phyloP scores from a whole-genome alignment of 2,329 filamentous ascomycete genomes.

The Ophiostoma montium region DNA sequence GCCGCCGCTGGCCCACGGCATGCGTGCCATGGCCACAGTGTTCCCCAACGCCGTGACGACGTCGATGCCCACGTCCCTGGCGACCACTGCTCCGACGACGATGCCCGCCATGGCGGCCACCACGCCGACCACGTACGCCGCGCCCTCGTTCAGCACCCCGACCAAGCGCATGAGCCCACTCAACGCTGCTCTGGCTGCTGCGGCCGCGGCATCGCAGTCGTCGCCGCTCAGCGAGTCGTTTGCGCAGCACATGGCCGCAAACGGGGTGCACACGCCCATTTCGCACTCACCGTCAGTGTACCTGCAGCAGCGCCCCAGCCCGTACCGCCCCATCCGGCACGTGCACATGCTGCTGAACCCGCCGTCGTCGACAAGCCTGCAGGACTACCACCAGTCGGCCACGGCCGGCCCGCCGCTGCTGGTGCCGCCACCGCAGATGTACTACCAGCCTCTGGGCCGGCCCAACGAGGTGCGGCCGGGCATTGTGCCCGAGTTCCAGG shows the following conservation, averaged over 20 bases:
- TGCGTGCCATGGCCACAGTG: slow-evolving; percentile 63
- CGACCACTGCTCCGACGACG: neutral
- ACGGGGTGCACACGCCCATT: slow-evolving; percentile 42
- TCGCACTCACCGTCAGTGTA: slow-evolving; percentile 80
- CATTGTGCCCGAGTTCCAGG: slow-evolving; percentile 49
- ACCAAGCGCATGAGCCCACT: slow-evolving; percentile 40
- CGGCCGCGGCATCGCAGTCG: slow-evolving; percentile 27
- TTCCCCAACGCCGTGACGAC: slow-evolving; percentile 26
- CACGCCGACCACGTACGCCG: slow-evolving; percentile 12
- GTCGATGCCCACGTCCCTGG: neutral
- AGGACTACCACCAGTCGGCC: slow-evolving; percentile 50
- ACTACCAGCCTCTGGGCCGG: slow-evolving; percentile 66
- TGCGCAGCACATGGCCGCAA: slow-evolving; percentile 19
- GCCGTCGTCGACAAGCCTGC: slow-evolving; percentile 64
- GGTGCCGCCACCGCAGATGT: slow-evolving; percentile 57
- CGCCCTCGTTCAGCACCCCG: slow-evolving; percentile 31
- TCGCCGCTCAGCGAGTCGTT: slow-evolving; percentile 25
- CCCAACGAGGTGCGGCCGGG: slow-evolving; percentile 54
- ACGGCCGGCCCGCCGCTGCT: slow-evolving; percentile 14
- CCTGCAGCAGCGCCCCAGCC: slow-evolving; percentile 75
- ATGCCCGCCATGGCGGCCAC: neutral
- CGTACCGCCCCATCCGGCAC: slow-evolving; percentile 79
- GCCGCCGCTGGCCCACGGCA: slow-evolving; percentile 43
- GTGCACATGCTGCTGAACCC: slow-evolving; percentile 87
- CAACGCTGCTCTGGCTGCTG: slow-evolving; percentile 22